Evolutionary conservation across 73 alveolate species (phyloP), one percentile per base, ranked within the genome.

Genomic region (Paramecium caudatum): DNA sequence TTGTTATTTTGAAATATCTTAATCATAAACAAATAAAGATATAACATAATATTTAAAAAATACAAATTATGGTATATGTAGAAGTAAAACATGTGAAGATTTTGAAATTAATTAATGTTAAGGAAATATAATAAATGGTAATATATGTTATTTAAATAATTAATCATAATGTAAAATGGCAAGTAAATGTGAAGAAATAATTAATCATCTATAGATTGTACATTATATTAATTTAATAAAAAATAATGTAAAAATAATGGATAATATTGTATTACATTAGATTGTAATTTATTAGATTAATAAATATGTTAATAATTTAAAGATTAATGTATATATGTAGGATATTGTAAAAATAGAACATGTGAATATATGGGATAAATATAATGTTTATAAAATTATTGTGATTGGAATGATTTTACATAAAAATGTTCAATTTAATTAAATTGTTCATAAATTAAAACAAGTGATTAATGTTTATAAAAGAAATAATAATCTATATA

Each of bases 51-150:
- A 65, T 16, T 36, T 65, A n/a, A 65, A 65, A 36, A 65, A 65
- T 15, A 33, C 83, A 36, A 65, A 65, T 65, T 65, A 30, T 33
- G 83, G 83, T 65, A 36, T 43, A 25, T 65, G 83, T 32, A 65
- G 83, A 65, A 15, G 34, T 65, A 65, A 36, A 33, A 33, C 5
- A 65, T 65, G 83, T 33, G 27, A 46, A 10, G 83, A 65, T 65
- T 15, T 65, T 0, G 17, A 17, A 12, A 6, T 1, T 1, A 36
- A 4, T 13, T n/a, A 33, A 1, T 65, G 83, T 36, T 33, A 0
- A 33, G 83, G 83, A 33, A 33, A 36, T 30, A 3, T 6, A 2
- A 65, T 65, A 10, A 33, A 12, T 12, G 32, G 34, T 65, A 33
- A 46, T 33, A 3, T 2, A 1, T 65, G 83, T 65, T 65, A 65